Evolutionary conservation across 257 asterid species (phyloP), one percentile per base, ranked within the genome.

Genomic region (Fraxinus pennsylvanica): DNA sequence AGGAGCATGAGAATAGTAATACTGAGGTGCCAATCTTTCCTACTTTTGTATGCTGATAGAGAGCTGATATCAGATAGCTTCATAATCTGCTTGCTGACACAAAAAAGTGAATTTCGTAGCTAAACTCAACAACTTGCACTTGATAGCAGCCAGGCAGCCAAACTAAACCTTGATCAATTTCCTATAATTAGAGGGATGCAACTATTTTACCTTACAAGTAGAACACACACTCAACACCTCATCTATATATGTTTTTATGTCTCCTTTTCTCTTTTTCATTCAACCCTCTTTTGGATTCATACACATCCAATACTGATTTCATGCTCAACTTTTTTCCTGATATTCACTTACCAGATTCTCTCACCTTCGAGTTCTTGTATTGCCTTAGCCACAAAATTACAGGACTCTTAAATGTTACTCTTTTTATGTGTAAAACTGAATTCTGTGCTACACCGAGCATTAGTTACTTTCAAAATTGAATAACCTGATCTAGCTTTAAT

Each of bases 201-300:
- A 21, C 39, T 38, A 52, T 52, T 5, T 54, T 54, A 19, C 22
- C 29, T 54, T n/a, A 19, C 0, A 71, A 39, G 45, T 39, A 7
- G 43, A 32, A 32, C 36, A 4, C 1, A 39, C 45, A 39, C 3
- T 39, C 45, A 39, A 39, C 45, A 33, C 36, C 36, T 33, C 36
- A 5, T 33, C 36, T 33, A 33, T 4, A 33, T 67, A 35, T 59
- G 57, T 82, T 78, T 74, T 15, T 50, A 47, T 50, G 59, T 50
- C 59, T 50, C 7, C n/a, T 19, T n/a, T 1, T 54, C 27, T 5
- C 27, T 54, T 19, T 5, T n/a, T 54, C 9, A 6, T n/a, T 7
- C 85, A 80, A 71, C 75, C 80, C 86, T 17, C 25, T 2, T 85
- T 80, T 80, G 88, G 88, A 4, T 52, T 39, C 45, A 39, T 39